phyloP scores from a whole-genome alignment of 78 protist species.

The Polysphondylium violaceum region DNA sequence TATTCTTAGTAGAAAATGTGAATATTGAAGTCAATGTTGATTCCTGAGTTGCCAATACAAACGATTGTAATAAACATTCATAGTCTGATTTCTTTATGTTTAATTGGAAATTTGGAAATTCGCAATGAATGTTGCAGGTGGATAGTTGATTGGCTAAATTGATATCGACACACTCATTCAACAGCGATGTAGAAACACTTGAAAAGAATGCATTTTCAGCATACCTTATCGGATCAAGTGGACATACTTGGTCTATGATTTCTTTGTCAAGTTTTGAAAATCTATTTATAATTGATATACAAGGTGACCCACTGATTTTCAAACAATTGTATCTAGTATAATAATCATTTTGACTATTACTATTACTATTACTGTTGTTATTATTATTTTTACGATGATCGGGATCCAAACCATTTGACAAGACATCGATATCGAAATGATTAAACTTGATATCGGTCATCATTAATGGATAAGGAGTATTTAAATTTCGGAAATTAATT shows the following conservation, averaged over 20 bases:
- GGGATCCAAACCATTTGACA: slow-evolving; percentile 5
- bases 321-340: slow-evolving; percentile 6
- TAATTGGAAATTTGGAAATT: slow-evolving; percentile 19
- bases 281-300: background rate
- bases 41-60: background rate
- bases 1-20: slow-evolving; percentile 1
- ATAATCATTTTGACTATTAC: background rate
- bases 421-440: background rate
- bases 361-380: slow-evolving; percentile 1
- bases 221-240: slow-evolving; percentile 1
- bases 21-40: slow-evolving; percentile 29
- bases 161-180: background rate
- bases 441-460: slow-evolving; percentile 23
- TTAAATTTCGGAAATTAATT: no score
- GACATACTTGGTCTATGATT: slow-evolving; percentile 1
- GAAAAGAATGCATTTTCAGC: slow-evolving; percentile 20
- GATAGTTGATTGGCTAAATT: slow-evolving; percentile 29
- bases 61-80: slow-evolving; percentile 21
- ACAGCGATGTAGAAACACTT: slow-evolving; percentile 7
- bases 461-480: no score
- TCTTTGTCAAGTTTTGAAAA: background rate
- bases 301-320: slow-evolving; percentile 5
- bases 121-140: slow-evolving; percentile 9
- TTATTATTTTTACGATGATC: background rate
- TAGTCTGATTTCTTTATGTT: slow-evolving; percentile 31